Base-by-base conservation (phyloP, 495 filamentous ascomycete genomes). In the Aspergillus egyptiacus region DNA sequence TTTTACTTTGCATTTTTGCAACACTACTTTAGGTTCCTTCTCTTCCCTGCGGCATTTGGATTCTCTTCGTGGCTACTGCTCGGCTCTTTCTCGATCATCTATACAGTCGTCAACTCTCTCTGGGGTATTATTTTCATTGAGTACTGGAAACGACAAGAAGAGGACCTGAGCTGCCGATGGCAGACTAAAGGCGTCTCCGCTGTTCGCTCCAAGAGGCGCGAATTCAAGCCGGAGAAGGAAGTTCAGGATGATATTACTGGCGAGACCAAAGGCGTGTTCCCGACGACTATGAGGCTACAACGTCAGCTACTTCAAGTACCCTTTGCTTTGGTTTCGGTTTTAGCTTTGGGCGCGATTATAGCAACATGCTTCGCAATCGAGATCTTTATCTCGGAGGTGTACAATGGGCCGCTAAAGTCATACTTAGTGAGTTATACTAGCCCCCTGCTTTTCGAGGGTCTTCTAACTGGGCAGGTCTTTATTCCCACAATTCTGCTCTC, bases 1-100 rank as follows among this genome's bases (percentile, higher is more conserved):
- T 96, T 90, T 59, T 98, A 98, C 69, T 98, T 98, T 60, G 85
- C 94, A 2, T 98, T 98, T 65, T 71, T 95, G 45, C 89, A 96
- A 69, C 84, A 85, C 0, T 98, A 98, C 66, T 94, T 96, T 60
- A 69, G 76, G 28, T 95, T 95, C 61, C 69, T 96, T 22, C 63
- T 87, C 8, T 88, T 93, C 53, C 91, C 91, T 0, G 94, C 93
- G 2, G 74, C 76, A 11, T 86, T 96, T 62, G 93, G 94, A 4
- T 78, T 85, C 49, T 81, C 78, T 2, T 80, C 86, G 24, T 96
- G 88, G 86, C 60, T 93, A 23, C 55, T 96, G 11, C 74, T 98
- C 2, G 89, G 91, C 2, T 76, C 83, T 33, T 98, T 85, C 65
- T 96, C 91, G 3, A 77, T 81, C 51, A 67, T 91, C 31, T 98